Base-by-base conservation (phyloP, 495 filamentous ascomycete species). In the Aspergillus egyptiacus region DNA sequence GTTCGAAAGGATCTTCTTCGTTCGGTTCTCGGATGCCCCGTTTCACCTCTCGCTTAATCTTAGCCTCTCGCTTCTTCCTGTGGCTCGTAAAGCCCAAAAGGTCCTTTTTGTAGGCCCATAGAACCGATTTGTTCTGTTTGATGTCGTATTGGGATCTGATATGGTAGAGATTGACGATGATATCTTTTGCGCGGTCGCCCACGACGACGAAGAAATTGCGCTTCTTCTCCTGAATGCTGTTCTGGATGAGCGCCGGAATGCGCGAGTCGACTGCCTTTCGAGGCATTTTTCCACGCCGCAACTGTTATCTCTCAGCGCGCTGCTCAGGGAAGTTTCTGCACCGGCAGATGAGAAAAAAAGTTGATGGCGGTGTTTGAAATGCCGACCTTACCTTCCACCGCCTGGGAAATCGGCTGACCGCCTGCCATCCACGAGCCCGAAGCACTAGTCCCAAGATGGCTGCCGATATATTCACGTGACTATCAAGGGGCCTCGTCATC, bases 81-180 rank as follows among this genome's bases (percentile, higher is more conserved):
- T 99, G 89, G 67, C 86, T 89, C 9, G 88, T 93, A 66, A 98
- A 98, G 23, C 89, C 89, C 24, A 99, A 73, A 1, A 99, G 78
- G 63, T 97, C 91, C 65, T 95, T 94, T 70, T 97, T 96, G 72
- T 99, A 99, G n/a, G 94, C 91, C 94, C 94, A 99, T 13, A 99
- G 74, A 3, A 99, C 89, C 9, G 85, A 91, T 67, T 96, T 97
- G 72, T 96, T 97, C 64, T 93, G 83, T 69, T 93, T 95, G 52
- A 96, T 77, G 62, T 96, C 88, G 59, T 84, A 82, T 56, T 79
- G 84, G 38, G 89, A 88, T 72, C 96, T 84, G 58, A 99, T 94
- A 59, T 91, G 89, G 68, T 97, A 90, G 28, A 99, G 75, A 62
- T 96, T 82, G 38, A 96, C 86, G 61, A 97, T 97, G 51, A 91